Evolutionary conservation across 2,329 filamentous ascomycete species (phyloP), one percentile per base, ranked within the genome.

Genomic region (Hirsutella minnesotensis): DNA sequence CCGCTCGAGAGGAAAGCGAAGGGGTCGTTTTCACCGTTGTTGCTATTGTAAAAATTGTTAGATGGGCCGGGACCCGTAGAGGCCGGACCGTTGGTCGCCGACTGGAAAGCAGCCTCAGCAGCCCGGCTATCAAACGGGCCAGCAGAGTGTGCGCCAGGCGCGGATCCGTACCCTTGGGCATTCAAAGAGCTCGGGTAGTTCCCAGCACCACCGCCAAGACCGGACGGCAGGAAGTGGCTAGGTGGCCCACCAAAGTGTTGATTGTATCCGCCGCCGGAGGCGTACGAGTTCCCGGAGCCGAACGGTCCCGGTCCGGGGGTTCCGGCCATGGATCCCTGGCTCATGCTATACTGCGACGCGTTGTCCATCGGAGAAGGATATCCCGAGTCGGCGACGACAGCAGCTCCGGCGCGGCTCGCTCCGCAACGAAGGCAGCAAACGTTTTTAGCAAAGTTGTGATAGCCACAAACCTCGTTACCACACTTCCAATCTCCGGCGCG

Each of bases 401-500:
- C 89, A 46, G 92, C 92, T 49, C 86, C 87, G 47, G 90, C 90
- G 54, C 92, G 86, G 62, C 88, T 94, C 42, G 90, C 92, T 61
- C 92, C 92, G 60, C 92, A 98, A 46, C 92, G 86, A 49, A 98
- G 78, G 65, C 92, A 98, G 66, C 87, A 94, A 45, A 96, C 90
- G 56, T 98, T 98, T 77, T 98, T 98, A 48, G 92, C 92, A 60
- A 98, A 98, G 70, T 98, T 98, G 72, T 98, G 92, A 65, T 98
- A 98, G 45, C 86, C 87, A 61, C 92, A 98, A 31, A 89, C 88
- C 59, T 98, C 92, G 51, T 92, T 92, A 44, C 92, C 92, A 59
- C 92, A 98, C 66, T 95, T 95, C 92, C 92, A 98, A 60, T 98
- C 92, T 58, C 92, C 92, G 43, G 92, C 92, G 57, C 92, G 85